Evolutionary conservation across 1,284 basidiomycete species (phyloP).

Genomic region (Porogramme epimiltina): DNA sequence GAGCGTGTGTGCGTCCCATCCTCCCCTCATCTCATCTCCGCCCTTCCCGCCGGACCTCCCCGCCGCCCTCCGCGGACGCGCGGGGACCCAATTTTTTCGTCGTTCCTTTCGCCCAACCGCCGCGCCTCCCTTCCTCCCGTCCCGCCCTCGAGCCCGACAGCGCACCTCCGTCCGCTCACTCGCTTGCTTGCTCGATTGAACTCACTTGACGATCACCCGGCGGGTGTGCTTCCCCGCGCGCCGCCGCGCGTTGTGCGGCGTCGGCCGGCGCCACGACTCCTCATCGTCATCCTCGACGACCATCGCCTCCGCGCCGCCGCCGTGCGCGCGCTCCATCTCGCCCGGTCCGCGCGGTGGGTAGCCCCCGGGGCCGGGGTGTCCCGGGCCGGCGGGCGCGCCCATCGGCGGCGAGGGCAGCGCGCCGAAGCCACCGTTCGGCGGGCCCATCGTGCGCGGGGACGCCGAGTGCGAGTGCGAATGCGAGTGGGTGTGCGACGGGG

Average conservation of each 20-base stretch:
- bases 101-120: no score
- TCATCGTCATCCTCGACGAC: slow-evolving; percentile 46
- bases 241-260: slow-evolving; percentile 66
- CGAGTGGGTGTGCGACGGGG: neutral
- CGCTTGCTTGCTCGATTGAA: no score
- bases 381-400: slow-evolving; percentile 5
- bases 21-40: no score
- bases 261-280: slow-evolving; percentile 67
- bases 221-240: slow-evolving; percentile 74
- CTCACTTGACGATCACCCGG: slow-evolving; percentile 43
- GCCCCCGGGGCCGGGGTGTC: slow-evolving; percentile 7
- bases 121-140: no score
- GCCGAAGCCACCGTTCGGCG: slow-evolving; percentile 8
- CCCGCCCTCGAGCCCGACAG: no score
- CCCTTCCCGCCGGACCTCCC: no score
- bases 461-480: slow-evolving; percentile 8
- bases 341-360: slow-evolving; percentile 18
- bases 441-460: slow-evolving; percentile 11
- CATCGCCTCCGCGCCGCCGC: slow-evolving; percentile 25
- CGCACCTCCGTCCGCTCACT: no score
- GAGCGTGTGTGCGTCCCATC: no score
- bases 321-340: slow-evolving; percentile 17
- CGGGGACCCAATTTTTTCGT: no score
- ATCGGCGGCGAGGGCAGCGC: neutral
- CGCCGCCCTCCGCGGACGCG: no score